Percentiles rank a stretch among this genome's conserved stretches.
phyloP scores from a whole-genome alignment of 768 basidiomycete genomes.

The Trametes sanguinea region DNA sequence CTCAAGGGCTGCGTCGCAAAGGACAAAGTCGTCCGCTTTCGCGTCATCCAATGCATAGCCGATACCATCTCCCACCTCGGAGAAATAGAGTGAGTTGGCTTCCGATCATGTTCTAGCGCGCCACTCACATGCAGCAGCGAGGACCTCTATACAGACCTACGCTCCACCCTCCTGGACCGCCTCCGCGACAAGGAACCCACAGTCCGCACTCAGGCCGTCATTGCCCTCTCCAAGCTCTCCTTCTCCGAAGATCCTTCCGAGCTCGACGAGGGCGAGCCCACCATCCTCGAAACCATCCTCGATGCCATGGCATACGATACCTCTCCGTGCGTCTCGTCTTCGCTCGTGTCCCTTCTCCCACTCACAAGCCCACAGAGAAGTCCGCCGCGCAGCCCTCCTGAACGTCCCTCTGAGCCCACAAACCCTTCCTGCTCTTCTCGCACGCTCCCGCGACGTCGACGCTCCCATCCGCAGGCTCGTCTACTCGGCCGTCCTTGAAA shows the following conservation, averaged over 20 bases:
- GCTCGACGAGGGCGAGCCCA: slow-evolving; percentile 49
- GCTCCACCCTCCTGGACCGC: slow-evolving; percentile 66
- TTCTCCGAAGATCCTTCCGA: slow-evolving; percentile 67
- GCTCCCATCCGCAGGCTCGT: slow-evolving; percentile 70
- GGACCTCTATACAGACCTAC: slow-evolving; percentile 67
- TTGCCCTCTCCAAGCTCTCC: slow-evolving; percentile 77
- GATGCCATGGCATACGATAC: slow-evolving; percentile 72
- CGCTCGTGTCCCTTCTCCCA: background rate
- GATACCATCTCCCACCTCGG: slow-evolving; percentile 81
- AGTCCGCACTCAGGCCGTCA: slow-evolving; percentile 78
- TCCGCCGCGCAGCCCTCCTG: slow-evolving; percentile 76
- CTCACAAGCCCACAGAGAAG: slow-evolving; percentile 57
- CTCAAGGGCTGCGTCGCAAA: slow-evolving; percentile 80
- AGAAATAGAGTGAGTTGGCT: slow-evolving; percentile 73
- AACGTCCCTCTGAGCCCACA: slow-evolving; percentile 60
- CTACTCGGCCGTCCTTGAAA: slow-evolving; percentile 60
- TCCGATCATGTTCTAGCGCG: background rate
- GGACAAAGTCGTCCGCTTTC: slow-evolving; percentile 84
- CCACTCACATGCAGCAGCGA: slow-evolving; percentile 50
- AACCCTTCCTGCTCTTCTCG: slow-evolving; percentile 68
- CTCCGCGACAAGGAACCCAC: slow-evolving; percentile 75
- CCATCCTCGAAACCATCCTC: slow-evolving; percentile 61
- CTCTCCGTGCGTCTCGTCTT: slow-evolving; percentile 58
- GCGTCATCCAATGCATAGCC: slow-evolving; percentile 73
- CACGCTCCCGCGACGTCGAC: slow-evolving; percentile 81